Percentiles rank a stretch among this genome's conserved stretches.
These are phyloP conservation scores for peach (Prunus persica) DNA, from an alignment of 306 rosid species.

Conservation along the genomic window Prunus_persica_NCBIv2 NC_034013.1:15368001-15368500, in stretches of 20 bases:
- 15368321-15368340: slow-evolving; percentile 99
- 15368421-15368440: background rate
- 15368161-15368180: slow-evolving; percentile 55
- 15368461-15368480: slow-evolving; percentile 96
- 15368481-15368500: slow-evolving; percentile 99
- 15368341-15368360: slow-evolving; percentile 99
- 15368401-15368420: slow-evolving; percentile 15
- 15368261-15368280: slow-evolving; percentile 84
- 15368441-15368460: slow-evolving; percentile 22
- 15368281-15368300: slow-evolving; percentile 96
- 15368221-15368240: slow-evolving; percentile 91
- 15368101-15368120: background rate
- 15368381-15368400: slow-evolving; percentile 49
- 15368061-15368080: slow-evolving; percentile 97
- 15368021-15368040: slow-evolving; percentile 94
- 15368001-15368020: slow-evolving; percentile 95
- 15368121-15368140: background rate
- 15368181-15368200: slow-evolving; percentile 97
- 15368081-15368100: slow-evolving; percentile 66
- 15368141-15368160: slow-evolving; percentile 11
- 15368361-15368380: slow-evolving; percentile 92
- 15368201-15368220: slow-evolving; percentile 92
- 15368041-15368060: slow-evolving; percentile 98
- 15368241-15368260: slow-evolving; percentile 98
- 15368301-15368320: slow-evolving; percentile 98